Base-by-base conservation (phyloP, 139 green algal genomes). In the Tetradesmus obliquus region DNA sequence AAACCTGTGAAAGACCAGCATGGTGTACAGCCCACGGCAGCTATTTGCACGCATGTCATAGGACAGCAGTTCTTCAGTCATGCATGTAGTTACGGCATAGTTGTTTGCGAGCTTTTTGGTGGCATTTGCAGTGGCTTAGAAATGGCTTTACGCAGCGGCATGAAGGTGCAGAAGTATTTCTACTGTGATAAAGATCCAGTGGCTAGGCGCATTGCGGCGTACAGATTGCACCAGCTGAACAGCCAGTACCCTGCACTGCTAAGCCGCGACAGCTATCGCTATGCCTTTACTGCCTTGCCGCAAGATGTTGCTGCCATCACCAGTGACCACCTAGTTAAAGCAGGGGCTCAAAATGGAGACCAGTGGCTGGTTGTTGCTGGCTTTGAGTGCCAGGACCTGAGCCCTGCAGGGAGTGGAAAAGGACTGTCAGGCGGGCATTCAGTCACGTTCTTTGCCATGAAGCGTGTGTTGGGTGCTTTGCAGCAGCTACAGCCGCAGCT, bases 341-440 rank as follows among this genome's bases (percentile, higher is more conserved):
- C 79, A 7, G 72, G 7, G 17, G n/a, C 55, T 3, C 22, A 87
- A n/a, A 5, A 32, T 9, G 55, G 19, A 9, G 62, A 82, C 7
- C 87, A 91, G 24, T 93, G 91, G 91, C 54, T 93, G 3, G 80
- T 93, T 32, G 66, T 93, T 7, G 91, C 79, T 8, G 87, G 91
- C 54, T 93, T 24, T 32, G 91, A 93, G 24, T 93, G 90, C 45
- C 76, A 89, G 54, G 90, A 93, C 17, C 58, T 93, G 32, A 80
- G 17, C 17, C 45, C 57, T 10, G 86, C 86, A 22, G 79, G 79
- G 1, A 24, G 60, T 19, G 84, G 91, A 2, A 57, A 32, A 45
- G 91, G 91, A 20, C 12, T 93, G 0, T 8, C 2, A 5, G 91
- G 91, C 58, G 9, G 55, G 8, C 57, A 54, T 1, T 88, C 66